Evolutionary conservation across 208 protist species (phyloP), one percentile per base, ranked within the genome.

Genomic region (Trypanosoma rangeli): DNA sequence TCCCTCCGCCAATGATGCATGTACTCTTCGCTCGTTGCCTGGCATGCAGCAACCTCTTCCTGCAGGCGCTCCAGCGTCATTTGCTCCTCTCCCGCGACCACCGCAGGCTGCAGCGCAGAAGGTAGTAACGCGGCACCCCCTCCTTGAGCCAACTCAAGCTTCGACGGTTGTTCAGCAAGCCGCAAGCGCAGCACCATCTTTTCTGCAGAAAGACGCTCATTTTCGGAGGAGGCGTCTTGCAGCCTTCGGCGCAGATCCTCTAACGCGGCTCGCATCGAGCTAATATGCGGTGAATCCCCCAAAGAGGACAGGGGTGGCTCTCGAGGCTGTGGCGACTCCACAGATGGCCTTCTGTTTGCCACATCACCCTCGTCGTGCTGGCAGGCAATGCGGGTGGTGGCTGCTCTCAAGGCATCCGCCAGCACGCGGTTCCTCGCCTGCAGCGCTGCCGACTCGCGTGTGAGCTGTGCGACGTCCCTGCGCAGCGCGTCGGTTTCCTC

Each of bases 391-490:
- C 67, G 70, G 42, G 56, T 48, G 5, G 53, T 77, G 3, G 82
- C 82, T 54, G 71, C 61, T 58, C 74, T 76, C 48, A 85, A 72
- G 12, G 76, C 83, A 7, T 72, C 74, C 7, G 79, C 54, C 15
- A 83, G 53, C 12, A 79, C 65, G 22, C 59, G 70, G 37, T 82
- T 82, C 57, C 76, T 77, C 54, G 76, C 72, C 37, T 76, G 69
- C 44, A 88, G 62, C 1, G 61, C 52, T 26, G 44, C 39, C 44
- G 83, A 24, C 44, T 80, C 59, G 33, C 52, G 71, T 31, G 69
- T 68, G 28, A 78, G 70, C 15, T 68, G 68, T 16, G 39, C 58
- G 31, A 64, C 49, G 24, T 54, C 70, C 20, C 71, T 53, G 13
- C 50, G 70, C 33, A 77, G 53, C 20, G 55, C 59, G 50, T 68